phyloP scores from a whole-genome alignment of 768 basidiomycete genomes.

The Podaxis sp. region DNA sequence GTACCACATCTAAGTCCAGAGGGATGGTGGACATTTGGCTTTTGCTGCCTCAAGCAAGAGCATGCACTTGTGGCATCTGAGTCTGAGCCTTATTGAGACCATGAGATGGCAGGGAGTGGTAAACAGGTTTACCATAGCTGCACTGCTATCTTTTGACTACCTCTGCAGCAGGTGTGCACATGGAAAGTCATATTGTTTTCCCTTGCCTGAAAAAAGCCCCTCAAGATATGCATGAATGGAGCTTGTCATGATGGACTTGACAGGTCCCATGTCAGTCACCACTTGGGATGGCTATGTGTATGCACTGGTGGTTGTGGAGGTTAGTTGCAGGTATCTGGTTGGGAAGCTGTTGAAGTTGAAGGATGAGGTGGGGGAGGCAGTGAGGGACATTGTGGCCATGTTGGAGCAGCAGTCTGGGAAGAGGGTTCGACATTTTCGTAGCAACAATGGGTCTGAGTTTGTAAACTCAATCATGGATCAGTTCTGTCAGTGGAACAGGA shows the following conservation, averaged over 20 bases:
- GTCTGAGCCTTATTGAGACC: slow-evolving; percentile 24
- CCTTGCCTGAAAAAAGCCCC: slow-evolving; percentile 24
- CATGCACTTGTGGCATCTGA: slow-evolving; percentile 23
- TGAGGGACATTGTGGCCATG: slow-evolving; percentile 24
- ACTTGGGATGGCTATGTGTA: slow-evolving; percentile 24
- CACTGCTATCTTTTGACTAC: slow-evolving; percentile 14
- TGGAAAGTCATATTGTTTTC: slow-evolving; percentile 25
- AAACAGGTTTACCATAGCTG: slow-evolving; percentile 22
- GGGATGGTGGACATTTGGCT: background rate
- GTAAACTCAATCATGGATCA: slow-evolving; percentile 22
- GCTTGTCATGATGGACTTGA: slow-evolving; percentile 23
- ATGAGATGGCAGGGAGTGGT: slow-evolving; percentile 25
- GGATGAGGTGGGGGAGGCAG: slow-evolving; percentile 23
- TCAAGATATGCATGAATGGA: slow-evolving; percentile 18
- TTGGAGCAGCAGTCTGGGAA: slow-evolving; percentile 20
- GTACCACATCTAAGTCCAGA: background rate
- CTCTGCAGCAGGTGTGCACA: slow-evolving; percentile 26
- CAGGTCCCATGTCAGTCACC: slow-evolving; percentile 26
- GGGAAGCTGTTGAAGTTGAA: slow-evolving; percentile 24
- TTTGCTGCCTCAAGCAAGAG: background rate
- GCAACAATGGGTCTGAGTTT: slow-evolving; percentile 33
- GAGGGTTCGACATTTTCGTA: slow-evolving; percentile 16
- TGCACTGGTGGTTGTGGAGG: slow-evolving; percentile 31
- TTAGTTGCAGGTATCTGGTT: slow-evolving; percentile 20
- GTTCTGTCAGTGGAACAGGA: slow-evolving; percentile 25